Conservation (phyloP, 306 rosid genomes). For the Cicer arietinum region DNA sequence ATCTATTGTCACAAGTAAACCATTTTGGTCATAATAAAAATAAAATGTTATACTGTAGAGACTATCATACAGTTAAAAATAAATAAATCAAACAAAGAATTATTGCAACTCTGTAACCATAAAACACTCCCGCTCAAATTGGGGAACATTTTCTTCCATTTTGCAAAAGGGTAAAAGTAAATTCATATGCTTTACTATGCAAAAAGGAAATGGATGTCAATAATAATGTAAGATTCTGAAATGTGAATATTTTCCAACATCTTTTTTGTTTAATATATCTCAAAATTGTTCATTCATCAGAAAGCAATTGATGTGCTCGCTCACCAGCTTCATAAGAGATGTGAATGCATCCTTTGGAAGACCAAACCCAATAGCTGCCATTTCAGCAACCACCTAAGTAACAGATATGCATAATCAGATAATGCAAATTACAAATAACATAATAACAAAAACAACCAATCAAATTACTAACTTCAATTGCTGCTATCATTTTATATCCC, state of each 20-base stretch:
- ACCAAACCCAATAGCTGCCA: constrained; percentile 98
- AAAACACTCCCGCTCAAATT: constrained; percentile 3
- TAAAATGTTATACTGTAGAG: background rate
- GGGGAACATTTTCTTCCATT: background rate
- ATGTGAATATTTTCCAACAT: background rate
- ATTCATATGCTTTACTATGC: background rate
- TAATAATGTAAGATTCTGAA: background rate
- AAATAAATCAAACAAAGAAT: constrained; percentile 3
- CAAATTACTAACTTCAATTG: constrained; percentile 62
- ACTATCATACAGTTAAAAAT: constrained; percentile 19
- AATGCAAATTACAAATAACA: constrained; percentile 10
- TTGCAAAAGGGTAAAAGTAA: constrained; percentile 23
- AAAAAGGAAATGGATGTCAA: background rate
- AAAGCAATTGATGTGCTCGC: constrained; percentile 36
- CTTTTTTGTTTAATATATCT: constrained; percentile 20
- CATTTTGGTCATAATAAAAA: constrained; percentile 11
- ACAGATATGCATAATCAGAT: constrained; percentile 35
- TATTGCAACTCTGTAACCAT: background rate
- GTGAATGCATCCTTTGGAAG: constrained; percentile 92
- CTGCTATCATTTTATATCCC: constrained; percentile 92
- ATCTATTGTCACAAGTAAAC: constrained; percentile 31
- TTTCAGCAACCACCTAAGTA: constrained; percentile 86
- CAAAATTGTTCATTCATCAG: constrained; percentile 10
- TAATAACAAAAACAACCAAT: constrained; percentile 20
- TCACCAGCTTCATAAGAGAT: constrained; percentile 89